phyloP scores from a whole-genome alignment of 176 grass and related monocot genomes.

The Thalia dealbata region DNA sequence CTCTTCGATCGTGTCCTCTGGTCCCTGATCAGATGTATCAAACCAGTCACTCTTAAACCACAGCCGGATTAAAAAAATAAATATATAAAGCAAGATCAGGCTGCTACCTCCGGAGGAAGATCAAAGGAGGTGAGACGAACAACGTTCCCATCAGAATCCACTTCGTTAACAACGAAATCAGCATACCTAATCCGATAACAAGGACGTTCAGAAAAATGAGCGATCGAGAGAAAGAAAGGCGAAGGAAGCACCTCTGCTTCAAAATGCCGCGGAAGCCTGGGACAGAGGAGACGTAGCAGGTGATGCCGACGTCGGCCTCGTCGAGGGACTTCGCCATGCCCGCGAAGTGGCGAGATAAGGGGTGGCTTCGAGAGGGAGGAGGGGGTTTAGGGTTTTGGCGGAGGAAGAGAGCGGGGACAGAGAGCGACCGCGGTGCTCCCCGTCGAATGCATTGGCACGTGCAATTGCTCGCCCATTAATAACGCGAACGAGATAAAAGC shows the following conservation, averaged over 20 bases:
- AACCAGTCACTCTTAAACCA: neutral
- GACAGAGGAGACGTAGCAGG: slow-evolving; percentile 70
- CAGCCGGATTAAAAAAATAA: neutral
- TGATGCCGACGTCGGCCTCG: slow-evolving; percentile 64
- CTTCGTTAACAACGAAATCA: slow-evolving; percentile 93
- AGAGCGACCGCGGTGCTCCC: neutral
- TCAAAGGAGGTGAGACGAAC: slow-evolving; percentile 77
- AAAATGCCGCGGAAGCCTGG: slow-evolving; percentile 68
- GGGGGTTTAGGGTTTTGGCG: neutral
- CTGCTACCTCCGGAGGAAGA: slow-evolving; percentile 52
- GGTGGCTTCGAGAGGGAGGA: neutral
- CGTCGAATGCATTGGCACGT: neutral
- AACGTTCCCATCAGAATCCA: slow-evolving; percentile 44
- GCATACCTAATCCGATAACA: slow-evolving; percentile 34
- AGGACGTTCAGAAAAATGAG: neutral
- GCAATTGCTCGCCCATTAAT: too few relatives aligned
- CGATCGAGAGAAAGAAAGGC: neutral
- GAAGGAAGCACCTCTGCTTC: slow-evolving; percentile 47
- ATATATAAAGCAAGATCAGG: neutral
- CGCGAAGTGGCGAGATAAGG: neutral
- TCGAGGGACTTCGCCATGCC: slow-evolving; percentile 55
- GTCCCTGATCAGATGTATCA: slow-evolving; percentile 24
- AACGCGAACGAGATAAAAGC: too few relatives aligned
- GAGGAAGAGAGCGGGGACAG: neutral
- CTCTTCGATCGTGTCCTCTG: slow-evolving; percentile 40